Conservation (phyloP, 2,329 filamentous ascomycete species). For the Ascochyta lentis region DNA sequence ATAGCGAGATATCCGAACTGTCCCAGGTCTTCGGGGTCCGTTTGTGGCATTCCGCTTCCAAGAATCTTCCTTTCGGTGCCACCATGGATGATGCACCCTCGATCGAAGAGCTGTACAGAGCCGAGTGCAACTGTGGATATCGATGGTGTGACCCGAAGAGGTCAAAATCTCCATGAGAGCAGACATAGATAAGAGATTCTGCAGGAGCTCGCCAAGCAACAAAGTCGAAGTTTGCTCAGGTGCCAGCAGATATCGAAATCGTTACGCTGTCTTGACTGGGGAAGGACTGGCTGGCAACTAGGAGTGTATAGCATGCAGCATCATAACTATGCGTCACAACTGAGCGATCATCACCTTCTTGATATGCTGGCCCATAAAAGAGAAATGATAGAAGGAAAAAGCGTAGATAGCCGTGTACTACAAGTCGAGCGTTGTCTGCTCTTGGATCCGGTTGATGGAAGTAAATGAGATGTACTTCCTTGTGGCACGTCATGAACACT, state of each 20-base stretch:
- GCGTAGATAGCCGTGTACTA: background rate
- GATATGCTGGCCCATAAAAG: background rate
- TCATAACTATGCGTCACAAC: too few relatives aligned
- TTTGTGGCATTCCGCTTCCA: background rate
- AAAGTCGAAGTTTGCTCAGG: too few relatives aligned
- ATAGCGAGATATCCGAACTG: background rate
- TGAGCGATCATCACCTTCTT: background rate
- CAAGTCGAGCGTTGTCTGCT: background rate
- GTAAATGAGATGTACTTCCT: conserved; percentile 2
- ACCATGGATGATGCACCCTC: background rate
- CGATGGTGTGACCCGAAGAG: background rate
- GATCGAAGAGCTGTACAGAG: background rate
- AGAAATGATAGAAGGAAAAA: background rate
- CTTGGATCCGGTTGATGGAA: background rate
- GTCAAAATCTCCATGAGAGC: background rate
- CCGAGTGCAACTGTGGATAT: background rate
- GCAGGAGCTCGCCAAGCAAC: too few relatives aligned
- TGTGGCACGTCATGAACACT: background rate
- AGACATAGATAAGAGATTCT: too few relatives aligned
- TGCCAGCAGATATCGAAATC: too few relatives aligned
- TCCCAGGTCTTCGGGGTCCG: background rate
- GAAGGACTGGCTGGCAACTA: too few relatives aligned
- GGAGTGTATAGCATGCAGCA: too few relatives aligned
- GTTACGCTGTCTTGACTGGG: too few relatives aligned
- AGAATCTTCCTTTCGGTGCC: background rate